These are phyloP conservation scores for Pestalotiopsis sp. DNA, from an alignment of 2,329 filamentous ascomycete genomes.

Conservation along the genomic window DNA sequence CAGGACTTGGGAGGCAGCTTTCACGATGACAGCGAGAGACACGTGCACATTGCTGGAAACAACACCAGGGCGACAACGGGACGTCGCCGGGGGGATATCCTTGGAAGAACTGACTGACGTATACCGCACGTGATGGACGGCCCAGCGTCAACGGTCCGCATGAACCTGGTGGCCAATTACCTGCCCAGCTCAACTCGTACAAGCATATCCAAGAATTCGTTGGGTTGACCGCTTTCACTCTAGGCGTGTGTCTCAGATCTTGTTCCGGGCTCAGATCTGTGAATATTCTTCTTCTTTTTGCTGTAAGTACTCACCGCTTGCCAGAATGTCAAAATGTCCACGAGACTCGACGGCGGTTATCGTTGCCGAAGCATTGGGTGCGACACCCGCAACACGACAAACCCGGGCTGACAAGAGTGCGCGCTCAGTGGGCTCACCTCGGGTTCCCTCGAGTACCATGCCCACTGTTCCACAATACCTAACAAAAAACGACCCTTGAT, in stretches of 20 bases:
- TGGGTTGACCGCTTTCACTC: background rate
- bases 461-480: background rate
- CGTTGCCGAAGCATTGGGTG: background rate
- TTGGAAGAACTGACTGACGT: background rate
- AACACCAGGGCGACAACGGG: background rate
- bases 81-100: background rate
- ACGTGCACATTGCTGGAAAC: background rate
- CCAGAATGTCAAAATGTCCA: background rate
- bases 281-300: background rate
- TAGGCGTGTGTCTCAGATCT: background rate
- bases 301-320: background rate
- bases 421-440: background rate
- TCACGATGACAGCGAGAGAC: background rate
- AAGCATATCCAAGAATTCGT: background rate
- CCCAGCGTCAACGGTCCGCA: background rate
- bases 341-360: background rate
- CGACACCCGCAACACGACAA: background rate
- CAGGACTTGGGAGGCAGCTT: no score
- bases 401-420: background rate
- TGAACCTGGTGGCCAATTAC: background rate
- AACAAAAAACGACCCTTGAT: background rate
- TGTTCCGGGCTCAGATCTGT: background rate
- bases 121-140: background rate
- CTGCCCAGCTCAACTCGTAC: background rate
- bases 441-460: background rate